Evolutionary conservation across 176 grass and related monocot species (phyloP), one percentile per base, ranked within the genome.

Genomic region (Aegilops longissima): DNA sequence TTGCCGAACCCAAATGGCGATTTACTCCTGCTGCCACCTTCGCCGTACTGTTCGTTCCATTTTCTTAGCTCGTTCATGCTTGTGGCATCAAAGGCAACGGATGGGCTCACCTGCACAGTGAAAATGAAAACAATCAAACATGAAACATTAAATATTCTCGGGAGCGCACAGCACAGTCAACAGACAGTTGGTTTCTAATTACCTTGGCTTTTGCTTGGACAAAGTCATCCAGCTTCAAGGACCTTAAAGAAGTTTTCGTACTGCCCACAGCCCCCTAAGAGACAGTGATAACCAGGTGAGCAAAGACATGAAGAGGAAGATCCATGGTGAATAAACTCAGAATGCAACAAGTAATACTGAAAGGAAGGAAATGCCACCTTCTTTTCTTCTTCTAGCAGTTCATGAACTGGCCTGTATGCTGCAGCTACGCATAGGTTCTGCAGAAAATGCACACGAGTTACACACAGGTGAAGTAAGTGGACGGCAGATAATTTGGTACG

Each of bases 41-140:
- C 96, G 7, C 96, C 96, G 44, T 95, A 98, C 80, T 93, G 93
- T 20, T 95, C 93, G 58, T 98, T 98, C 96, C 96, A 98, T 84
- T 93, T 93, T 64, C 96, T 88, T 70, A 98, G 77, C 81, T 95
- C 93, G 51, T 93, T 95, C 96, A 95, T 98, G 83, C 86, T 98
- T 16, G 86, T 92, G 0, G 95, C 93, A 16, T 98, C 90, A 40
- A 95, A 98, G 9, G 95, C 85, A 67, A 98, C 90, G 0, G 95
- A 98, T 35, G 95, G 89, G 79, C 95, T 87, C 76, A 98, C 93
- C 95, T 98, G 85, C 34, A 66, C n/a, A 30, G 13, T 25, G 25
- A 17, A 31, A 10, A 4, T 79, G 2, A 82, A 66, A 88, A 90
- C 52, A 64, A 30, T 25, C 64, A 64, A 31, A 61, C 49, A 59